These are phyloP conservation scores for Yamadazyma pseudoaaseri DNA, from an alignment of 1,139 yeast genomes.

Conservation along the genomic window DNA sequence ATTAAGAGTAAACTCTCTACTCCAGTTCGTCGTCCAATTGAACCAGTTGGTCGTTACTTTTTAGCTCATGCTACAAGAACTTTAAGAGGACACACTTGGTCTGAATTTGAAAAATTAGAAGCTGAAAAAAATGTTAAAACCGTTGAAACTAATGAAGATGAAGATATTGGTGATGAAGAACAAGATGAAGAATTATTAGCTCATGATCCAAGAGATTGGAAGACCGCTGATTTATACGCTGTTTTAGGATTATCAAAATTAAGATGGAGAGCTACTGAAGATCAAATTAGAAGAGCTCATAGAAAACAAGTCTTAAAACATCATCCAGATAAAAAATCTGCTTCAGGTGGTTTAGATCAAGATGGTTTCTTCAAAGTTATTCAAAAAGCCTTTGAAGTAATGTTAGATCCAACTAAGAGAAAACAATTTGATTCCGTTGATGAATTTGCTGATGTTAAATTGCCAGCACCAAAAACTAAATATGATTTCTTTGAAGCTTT, in stretches of 20 bases:
- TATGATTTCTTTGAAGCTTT: slow-evolving; percentile 89
- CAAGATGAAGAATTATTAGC: slow-evolving; percentile 79
- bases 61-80: slow-evolving; percentile 97
- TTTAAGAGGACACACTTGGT: slow-evolving; percentile 97
- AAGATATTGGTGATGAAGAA: slow-evolving; percentile 70
- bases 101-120: slow-evolving; percentile 91
- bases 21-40: slow-evolving; percentile 82
- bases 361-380: slow-evolving; percentile 98
- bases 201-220: slow-evolving; percentile 98
- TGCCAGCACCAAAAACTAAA: slow-evolving; percentile 62
- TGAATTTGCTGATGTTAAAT: slow-evolving; percentile 76
- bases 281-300: slow-evolving; percentile 94
- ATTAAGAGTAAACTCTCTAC: slow-evolving; percentile 54
- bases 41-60: slow-evolving; percentile 95
- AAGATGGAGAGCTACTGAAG: slow-evolving; percentile 89
- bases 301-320: slow-evolving; percentile 95
- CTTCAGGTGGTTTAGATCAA: slow-evolving; percentile 78
- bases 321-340: slow-evolving; percentile 97
- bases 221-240: slow-evolving; percentile 91
- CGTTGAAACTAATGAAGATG: slow-evolving; percentile 69
- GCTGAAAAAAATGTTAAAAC: slow-evolving; percentile 83
- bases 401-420: slow-evolving; percentile 83
- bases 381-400: slow-evolving; percentile 91
- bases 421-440: slow-evolving; percentile 96
- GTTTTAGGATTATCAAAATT: slow-evolving; percentile 91